phyloP scores from a whole-genome alignment of 2,329 filamentous ascomycete species.

The Lasiodiplodia gonubiensis region DNA sequence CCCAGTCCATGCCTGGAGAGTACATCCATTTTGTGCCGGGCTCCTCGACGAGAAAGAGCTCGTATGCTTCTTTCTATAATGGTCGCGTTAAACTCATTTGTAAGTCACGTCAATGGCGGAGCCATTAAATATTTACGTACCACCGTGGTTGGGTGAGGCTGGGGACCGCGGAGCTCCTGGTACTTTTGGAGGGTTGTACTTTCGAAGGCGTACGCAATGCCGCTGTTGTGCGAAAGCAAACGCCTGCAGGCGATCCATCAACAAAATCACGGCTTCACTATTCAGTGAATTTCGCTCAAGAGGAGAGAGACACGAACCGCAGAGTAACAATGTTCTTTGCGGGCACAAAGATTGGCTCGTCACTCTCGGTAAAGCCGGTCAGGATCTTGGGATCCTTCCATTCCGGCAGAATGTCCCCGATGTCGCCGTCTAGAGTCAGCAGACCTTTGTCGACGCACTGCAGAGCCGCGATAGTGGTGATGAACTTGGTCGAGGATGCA shows the following conservation, averaged over 20 bases:
- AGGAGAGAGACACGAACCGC: neutral
- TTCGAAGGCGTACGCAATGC: slow-evolving; percentile 35
- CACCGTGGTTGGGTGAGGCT: neutral
- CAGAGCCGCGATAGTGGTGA: slow-evolving; percentile 43
- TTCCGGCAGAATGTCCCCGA: slow-evolving; percentile 42
- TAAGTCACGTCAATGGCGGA: neutral
- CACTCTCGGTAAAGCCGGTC: slow-evolving; percentile 33
- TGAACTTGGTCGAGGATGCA: slow-evolving; percentile 47
- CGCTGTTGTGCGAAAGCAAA: slow-evolving; percentile 38
- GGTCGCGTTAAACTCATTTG: too few species aligned
- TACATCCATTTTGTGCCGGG: slow-evolving; percentile 36
- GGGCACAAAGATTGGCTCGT: slow-evolving; percentile 33
- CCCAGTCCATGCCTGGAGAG: slow-evolving; percentile 35
- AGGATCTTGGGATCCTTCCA: slow-evolving; percentile 38
- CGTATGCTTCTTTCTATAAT: slow-evolving; percentile 30
- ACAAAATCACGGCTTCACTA: too few species aligned
- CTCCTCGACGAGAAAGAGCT: slow-evolving; percentile 36
- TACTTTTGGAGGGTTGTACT: slow-evolving; percentile 29
- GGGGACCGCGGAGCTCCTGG: neutral
- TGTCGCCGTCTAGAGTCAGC: slow-evolving; percentile 39
- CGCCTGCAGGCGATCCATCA: slow-evolving; percentile 12
- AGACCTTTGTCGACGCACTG: slow-evolving; percentile 45
- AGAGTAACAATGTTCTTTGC: slow-evolving; percentile 1
- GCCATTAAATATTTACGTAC: neutral
- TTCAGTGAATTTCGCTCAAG: neutral